Evolutionary conservation across 2,329 filamentous ascomycete genomes (phyloP).

Genomic region (Ascochyta pisi): DNA sequence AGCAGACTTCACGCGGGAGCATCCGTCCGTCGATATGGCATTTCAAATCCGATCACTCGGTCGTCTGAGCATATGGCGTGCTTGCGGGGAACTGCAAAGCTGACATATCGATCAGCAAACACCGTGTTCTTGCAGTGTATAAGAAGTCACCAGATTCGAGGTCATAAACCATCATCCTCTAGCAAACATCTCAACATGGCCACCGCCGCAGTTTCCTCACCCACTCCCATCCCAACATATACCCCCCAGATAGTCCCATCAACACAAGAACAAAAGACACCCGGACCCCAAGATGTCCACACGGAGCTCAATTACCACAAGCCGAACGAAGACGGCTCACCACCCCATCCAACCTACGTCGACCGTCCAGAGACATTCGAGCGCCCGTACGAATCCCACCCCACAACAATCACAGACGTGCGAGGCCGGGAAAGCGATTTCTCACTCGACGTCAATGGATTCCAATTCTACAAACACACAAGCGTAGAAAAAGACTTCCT

Average conservation of each 20-base stretch:
- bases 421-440: conserved; percentile 53
- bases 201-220: conserved; percentile 36
- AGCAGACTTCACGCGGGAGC: not conserved
- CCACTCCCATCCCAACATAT: conserved; percentile 27
- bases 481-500: conserved; percentile 46
- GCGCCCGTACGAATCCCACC: conserved; percentile 36
- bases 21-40: conserved; percentile 1
- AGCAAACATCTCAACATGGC: conserved; percentile 27
- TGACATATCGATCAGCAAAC: conserved; percentile 29
- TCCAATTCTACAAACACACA: conserved; percentile 41
- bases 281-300: conserved; percentile 31
- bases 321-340: conserved; percentile 40
- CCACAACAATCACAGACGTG: conserved; percentile 52
- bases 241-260: conserved; percentile 21
- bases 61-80: conserved; percentile 34
- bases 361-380: conserved; percentile 45
- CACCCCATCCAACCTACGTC: conserved; percentile 36
- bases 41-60: conserved; percentile 30
- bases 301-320: conserved; percentile 39
- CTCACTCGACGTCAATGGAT: conserved; percentile 52
- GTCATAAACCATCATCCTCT: not conserved
- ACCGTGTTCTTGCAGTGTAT: conserved; percentile 4
- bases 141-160: not conserved
- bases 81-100: conserved; percentile 41
- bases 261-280: not conserved